Percentiles rank a stretch among this genome's conserved stretches.
Conservation (phyloP, 768 basidiomycete genomes). For the Russula emetica region DNA sequence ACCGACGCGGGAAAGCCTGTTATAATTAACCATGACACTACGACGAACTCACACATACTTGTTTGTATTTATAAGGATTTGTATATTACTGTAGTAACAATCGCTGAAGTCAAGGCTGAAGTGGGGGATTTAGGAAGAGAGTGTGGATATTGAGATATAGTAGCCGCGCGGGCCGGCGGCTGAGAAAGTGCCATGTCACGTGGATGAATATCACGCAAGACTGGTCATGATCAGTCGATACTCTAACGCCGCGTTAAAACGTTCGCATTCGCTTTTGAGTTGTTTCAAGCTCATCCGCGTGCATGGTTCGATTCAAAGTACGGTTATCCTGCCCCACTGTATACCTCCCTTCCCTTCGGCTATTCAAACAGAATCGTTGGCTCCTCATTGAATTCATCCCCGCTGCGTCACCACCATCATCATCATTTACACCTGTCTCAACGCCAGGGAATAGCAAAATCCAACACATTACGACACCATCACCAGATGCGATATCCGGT, state of each 20-base stretch:
- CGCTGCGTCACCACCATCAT: conserved; percentile 18
- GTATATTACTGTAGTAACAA: not conserved
- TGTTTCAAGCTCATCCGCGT: not conserved
- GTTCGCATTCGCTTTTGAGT: too few relatives aligned
- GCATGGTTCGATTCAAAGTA: conserved; percentile 24
- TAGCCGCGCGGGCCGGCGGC: too few relatives aligned
- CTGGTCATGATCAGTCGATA: too few relatives aligned
- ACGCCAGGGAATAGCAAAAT: conserved; percentile 68
- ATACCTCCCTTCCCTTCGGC: not conserved
- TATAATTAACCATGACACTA: not conserved
- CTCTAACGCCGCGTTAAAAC: too few relatives aligned
- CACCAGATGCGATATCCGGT: conserved; percentile 58
- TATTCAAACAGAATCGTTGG: conserved; percentile 68
- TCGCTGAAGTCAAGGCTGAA: too few relatives aligned
- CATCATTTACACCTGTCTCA: conserved; percentile 57
- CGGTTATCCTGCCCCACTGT: not conserved
- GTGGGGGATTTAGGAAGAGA: too few relatives aligned
- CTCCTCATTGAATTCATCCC: conserved; percentile 79
- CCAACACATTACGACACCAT: conserved; percentile 29
- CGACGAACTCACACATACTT: not conserved
- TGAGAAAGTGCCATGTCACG: too few relatives aligned
- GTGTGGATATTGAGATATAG: too few relatives aligned
- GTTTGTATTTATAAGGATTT: not conserved
- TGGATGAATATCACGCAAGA: too few relatives aligned
- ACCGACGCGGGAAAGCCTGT: too few relatives aligned